These are phyloP conservation scores for Pseudozyma pruni DNA, from an alignment of 1,284 basidiomycete genomes.

Conservation along the genomic window DNA sequence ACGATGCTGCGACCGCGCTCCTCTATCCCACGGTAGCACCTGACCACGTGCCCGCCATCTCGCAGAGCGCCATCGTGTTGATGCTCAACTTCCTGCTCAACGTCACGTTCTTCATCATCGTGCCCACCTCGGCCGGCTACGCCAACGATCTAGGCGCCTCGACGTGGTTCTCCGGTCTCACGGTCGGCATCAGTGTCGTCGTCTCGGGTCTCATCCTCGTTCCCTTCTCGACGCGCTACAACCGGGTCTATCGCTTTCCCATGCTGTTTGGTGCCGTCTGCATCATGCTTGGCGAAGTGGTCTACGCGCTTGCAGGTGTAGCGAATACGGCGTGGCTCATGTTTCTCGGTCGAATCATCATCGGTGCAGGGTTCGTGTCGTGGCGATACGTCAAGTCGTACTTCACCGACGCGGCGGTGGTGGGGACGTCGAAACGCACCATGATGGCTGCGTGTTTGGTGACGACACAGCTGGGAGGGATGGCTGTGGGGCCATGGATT, in stretches of 20 bases:
- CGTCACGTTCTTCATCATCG: slow-evolving; percentile 56
- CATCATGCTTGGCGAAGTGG: slow-evolving; percentile 38
- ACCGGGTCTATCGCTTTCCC: slow-evolving; percentile 30
- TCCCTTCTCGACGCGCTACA: slow-evolving; percentile 40
- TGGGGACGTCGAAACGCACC: slow-evolving; percentile 33
- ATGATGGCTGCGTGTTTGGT: slow-evolving; percentile 52
- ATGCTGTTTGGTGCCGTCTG: slow-evolving; percentile 38
- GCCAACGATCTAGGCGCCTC: slow-evolving; percentile 45
- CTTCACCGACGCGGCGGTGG: slow-evolving; percentile 45
- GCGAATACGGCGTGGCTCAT: slow-evolving; percentile 49
- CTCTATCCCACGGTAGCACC: slow-evolving; percentile 9
- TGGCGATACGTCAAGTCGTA: slow-evolving; percentile 52
- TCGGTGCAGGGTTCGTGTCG: slow-evolving; percentile 41
- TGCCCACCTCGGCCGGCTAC: slow-evolving; percentile 41
- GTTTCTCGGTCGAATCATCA: slow-evolving; percentile 34
- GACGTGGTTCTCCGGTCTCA: slow-evolving; percentile 51
- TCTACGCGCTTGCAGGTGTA: slow-evolving; percentile 42
- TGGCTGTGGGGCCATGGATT: slow-evolving; percentile 45
- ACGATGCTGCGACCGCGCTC: neutral
- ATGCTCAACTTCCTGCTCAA: slow-evolving; percentile 49
- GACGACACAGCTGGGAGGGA: slow-evolving; percentile 48
- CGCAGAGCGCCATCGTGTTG: slow-evolving; percentile 34
- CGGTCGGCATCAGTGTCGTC: slow-evolving; percentile 42
- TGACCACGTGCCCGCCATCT: slow-evolving; percentile 31
- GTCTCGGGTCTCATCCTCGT: slow-evolving; percentile 39